Evolutionary conservation across 345 rosid genomes (phyloP).

Genomic region (Aquilaria sinensis): DNA sequence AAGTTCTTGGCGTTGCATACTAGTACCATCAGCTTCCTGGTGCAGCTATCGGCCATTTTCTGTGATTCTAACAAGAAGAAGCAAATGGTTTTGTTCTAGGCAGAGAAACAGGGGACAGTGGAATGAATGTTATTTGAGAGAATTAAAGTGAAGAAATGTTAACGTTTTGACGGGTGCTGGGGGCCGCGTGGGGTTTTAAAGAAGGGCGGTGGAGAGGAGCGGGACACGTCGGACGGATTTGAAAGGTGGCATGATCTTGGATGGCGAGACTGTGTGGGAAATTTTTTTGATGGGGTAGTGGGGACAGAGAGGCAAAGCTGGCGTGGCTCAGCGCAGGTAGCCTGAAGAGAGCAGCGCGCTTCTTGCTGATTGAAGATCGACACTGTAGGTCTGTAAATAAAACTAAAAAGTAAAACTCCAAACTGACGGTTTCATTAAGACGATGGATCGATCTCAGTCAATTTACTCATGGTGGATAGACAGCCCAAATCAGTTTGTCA

Average conservation of each 20-base stretch:
- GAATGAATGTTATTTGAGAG: slow-evolving; percentile 6
- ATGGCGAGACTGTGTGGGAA: not conserved
- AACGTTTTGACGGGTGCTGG: not conserved
- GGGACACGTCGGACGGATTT: slow-evolving; percentile 19
- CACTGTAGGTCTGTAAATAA: not conserved
- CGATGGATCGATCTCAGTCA: too few relatives aligned
- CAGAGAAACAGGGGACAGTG: not conserved
- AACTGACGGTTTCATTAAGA: too few relatives aligned
- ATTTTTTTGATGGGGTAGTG: slow-evolving; percentile 3
- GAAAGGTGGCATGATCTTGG: slow-evolving; percentile 29
- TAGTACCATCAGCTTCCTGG: slow-evolving; percentile 67
- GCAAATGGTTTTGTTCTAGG: slow-evolving; percentile 7
- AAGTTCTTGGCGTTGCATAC: slow-evolving; percentile 73
- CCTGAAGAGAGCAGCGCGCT: slow-evolving; percentile 12
- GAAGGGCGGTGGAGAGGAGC: slow-evolving; percentile 17
- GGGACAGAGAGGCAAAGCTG: not conserved
- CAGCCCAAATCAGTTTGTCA: too few relatives aligned
- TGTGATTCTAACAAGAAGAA: slow-evolving; percentile 3
- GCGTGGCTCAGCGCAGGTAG: slow-evolving; percentile 1
- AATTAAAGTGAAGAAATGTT: slow-evolving; percentile 4
- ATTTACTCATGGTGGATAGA: too few relatives aligned
- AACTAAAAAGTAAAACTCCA: too few relatives aligned
- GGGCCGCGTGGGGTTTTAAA: slow-evolving; percentile 13
- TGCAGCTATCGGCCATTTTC: slow-evolving; percentile 49
- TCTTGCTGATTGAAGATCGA: slow-evolving; percentile 12